Base-by-base conservation (phyloP, 257 asterid species). In the Solanum tarijense region DNA sequence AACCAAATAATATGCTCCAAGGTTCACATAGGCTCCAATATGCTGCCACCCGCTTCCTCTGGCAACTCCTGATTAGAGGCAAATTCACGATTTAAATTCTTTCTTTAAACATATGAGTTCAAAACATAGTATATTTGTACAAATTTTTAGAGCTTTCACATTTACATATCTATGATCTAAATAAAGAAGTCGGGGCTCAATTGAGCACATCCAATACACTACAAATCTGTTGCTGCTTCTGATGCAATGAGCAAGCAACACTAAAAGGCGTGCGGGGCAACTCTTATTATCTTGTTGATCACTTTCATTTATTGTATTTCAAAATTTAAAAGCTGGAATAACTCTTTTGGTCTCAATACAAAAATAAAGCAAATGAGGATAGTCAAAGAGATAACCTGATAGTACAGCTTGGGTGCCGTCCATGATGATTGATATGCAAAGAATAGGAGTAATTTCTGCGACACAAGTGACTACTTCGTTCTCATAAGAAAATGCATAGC, bases 31-130 rank as follows among this genome's bases (percentile, higher is more conserved):
- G 3, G 99, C 98, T 38, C 98, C 99, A 11, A 96, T 69, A 23
- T 93, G 96, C 89, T 96, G 98, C 98, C 98, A 96, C 71, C 99
- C 99, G 12, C 95, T 90, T 29, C 98, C 99, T 92, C 98, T 93
- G n/a, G 98, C 98, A 21, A 94, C 94, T 11, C 98, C 98, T 73
- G 29, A 9, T 21, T 10, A 73, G 29, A 73, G 48, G 5, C 27
- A 73, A 4, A 34, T 73, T 9, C 29, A 73, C 1, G 9, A 73
- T 73, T 73, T 73, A 73, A 34, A 73, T 34, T 73, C 12, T 39
- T 39, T 39, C 46, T 41, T 41, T 10, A 10, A 39, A 39, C 8
- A 32, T 29, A 9, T 34, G 14, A 23, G 46, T 73, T 34, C 46
- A 72, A 20, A 34, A 73, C 43, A 18, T 32, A 32, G 13, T 32